Base-by-base conservation (phyloP, 257 asterid species). In the Scutellaria minor region DNA sequence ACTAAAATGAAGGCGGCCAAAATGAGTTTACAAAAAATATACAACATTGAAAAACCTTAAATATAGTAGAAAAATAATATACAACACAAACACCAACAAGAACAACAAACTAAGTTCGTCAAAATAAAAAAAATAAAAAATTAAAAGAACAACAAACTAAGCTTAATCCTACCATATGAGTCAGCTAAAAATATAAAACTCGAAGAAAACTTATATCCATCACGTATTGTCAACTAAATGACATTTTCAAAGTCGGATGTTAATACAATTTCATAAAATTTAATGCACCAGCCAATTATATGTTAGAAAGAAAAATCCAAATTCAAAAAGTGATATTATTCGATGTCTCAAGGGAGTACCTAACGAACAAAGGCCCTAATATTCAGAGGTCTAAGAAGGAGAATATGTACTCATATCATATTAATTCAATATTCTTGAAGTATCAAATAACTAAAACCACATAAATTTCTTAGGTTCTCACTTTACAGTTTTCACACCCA, bases 1-100 rank as follows among this genome's bases (percentile, higher is more conserved):
- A 64, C 86, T 88, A 66, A 55, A 82, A 71, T 6, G 66, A 59
- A 76, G 63, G 39, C 54, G 41, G 74, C 37, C 57, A 60, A 60
- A 53, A 58, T 60, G 57, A 75, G 66, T 70, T 56, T 7, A 76
- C 44, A 64, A 5, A 10, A 15, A 47, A 70, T 6, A 24, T 24
- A 24, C 27, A 11, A 60, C 18, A 9, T 6, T n/a, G 9, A 1
- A 48, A 65, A 59, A 60, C 24, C 35, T 37, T 37, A 13, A n/a
- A 9, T 31, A 35, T 11, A 37, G 15, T 50, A 64, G 27, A 6
- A 55, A 31, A 31, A 31, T 24, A 24, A 0, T 31, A 31, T 31
- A 31, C 4, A 31, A 31, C 37, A 31, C 37, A 31, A 31, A 31
- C 37, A 31, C 37, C 37, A 31, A 31, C 37, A 31, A 31, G 37